Evolutionary conservation across 768 basidiomycete genomes (phyloP), one percentile per base, ranked within the genome.

Genomic region (Inosperma sp.): DNA sequence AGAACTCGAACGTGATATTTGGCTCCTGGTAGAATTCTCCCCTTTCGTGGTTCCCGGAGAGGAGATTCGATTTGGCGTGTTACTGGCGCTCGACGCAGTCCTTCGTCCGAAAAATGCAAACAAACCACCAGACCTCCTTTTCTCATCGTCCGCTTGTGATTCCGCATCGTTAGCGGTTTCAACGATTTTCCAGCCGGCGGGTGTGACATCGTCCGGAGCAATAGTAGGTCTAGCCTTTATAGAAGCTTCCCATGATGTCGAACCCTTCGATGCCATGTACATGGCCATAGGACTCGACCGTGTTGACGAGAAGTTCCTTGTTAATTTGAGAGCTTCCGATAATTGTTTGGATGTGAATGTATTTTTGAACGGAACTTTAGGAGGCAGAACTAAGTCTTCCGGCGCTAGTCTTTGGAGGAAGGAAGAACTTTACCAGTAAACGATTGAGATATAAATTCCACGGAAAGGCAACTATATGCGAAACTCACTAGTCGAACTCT

Each of bases 231-330:
- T 71, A 3, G 78, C 68, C 63, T 80, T 86, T 0, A 88, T 68
- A 14, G 83, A 76, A 5, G 73, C 73, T 62, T 89, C 85, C 89
- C 89, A 91, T 17, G 86, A 80, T 16, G 79, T 77, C 4, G 84
- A 83, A 1, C 87, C 87, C 65, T 84, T 88, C 1, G 84, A 80
- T 5, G 80, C 73, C 34, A 87, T 60, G 56, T 86, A 82, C 50
- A 81, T 72, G n/a, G 83, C 74, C 62, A 92, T 73, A 2, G 88
- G 88, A 55, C 88, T 87, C 22, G 59, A 63, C 14, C 73, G 75
- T 3, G 81, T 74, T 19, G 79, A 61, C 4, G 78, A 65, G 39
- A 75, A 63, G 57, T 86, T 78, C 52, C 83, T 78, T 0, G 87
- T 87, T 43, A 85, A 65, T 39, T 80, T 81, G 16, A 90, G 67